Evolutionary conservation across 2,329 filamentous ascomycete genomes (phyloP).

Genomic region (Ophiostoma fasciatum): DNA sequence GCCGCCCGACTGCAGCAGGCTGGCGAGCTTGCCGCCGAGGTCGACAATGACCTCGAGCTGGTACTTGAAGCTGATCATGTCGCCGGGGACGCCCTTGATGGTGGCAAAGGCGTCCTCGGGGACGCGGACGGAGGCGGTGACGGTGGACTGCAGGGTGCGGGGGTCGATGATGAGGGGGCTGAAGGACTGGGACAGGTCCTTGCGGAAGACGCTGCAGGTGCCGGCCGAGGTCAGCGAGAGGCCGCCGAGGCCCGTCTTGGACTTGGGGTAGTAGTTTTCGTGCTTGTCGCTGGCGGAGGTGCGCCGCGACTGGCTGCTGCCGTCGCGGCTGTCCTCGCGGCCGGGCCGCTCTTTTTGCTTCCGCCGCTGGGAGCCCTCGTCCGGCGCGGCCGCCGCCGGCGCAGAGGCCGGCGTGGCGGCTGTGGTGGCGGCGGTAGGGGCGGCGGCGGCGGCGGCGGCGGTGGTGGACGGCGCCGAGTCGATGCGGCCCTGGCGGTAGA

Average conservation of each 20-base stretch:
- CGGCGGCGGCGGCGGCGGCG: conserved; percentile 4
- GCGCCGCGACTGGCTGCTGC: not conserved
- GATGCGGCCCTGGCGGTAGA: conserved; percentile 82
- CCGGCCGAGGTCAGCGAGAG: conserved; percentile 75
- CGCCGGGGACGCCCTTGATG: conserved; percentile 75
- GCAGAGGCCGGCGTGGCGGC: not conserved
- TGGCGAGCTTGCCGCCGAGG: conserved; percentile 69
- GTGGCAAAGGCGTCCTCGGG: conserved; percentile 88
- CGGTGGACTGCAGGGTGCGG: conserved; percentile 56
- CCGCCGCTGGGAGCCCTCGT: not conserved
- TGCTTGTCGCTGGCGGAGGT: conserved; percentile 17
- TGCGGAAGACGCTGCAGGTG: conserved; percentile 85
- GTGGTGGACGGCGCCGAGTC: conserved; percentile 49
- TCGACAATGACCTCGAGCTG: conserved; percentile 88
- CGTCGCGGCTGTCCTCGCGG: conserved; percentile 1
- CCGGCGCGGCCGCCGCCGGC: not conserved
- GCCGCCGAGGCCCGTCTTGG: conserved; percentile 71
- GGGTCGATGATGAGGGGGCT: conserved; percentile 83
- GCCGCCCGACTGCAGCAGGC: conserved; percentile 50
- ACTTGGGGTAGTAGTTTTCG: conserved; percentile 77
- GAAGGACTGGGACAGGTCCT: conserved; percentile 81
- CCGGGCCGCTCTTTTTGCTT: conserved; percentile 15
- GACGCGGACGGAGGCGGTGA: conserved; percentile 71
- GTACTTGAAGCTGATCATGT: conserved; percentile 92
- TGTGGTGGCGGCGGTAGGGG: not conserved